These are phyloP conservation scores for Neopestalotiopsis sp. DNA, from an alignment of 2,329 filamentous ascomycete genomes.

Conservation along the genomic window DNA sequence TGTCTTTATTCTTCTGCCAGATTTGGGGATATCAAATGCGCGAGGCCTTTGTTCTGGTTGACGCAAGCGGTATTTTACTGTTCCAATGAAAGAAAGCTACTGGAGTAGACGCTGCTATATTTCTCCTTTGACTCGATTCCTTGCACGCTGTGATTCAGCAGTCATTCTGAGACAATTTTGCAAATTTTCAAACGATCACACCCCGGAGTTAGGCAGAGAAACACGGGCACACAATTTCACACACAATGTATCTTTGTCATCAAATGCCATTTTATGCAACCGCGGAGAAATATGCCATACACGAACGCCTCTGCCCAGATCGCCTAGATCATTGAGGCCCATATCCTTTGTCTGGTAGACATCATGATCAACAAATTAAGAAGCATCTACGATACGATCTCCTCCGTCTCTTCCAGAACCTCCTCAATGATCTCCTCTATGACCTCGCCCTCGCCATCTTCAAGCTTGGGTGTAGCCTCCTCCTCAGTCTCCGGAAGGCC, in stretches of 20 bases:
- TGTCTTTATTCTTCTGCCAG: background rate
- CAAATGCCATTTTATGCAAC: constrained; percentile 16
- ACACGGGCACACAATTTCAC: background rate
- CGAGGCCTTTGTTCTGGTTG: background rate
- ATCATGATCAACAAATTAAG: constrained; percentile 8
- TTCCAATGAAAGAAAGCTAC: background rate
- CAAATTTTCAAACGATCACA: too few relatives aligned
- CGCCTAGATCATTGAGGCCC: constrained; percentile 2
- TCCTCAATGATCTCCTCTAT: constrained; percentile 92
- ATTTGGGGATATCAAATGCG: background rate
- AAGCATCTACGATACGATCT: constrained; percentile 53
- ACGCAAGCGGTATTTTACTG: background rate
- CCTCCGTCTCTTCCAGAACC: constrained; percentile 84
- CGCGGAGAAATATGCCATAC: constrained; percentile 15
- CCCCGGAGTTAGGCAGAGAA: background rate
- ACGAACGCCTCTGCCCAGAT: constrained; percentile 9
- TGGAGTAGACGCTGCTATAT: background rate
- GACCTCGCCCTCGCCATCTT: constrained; percentile 73
- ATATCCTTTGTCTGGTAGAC: constrained; percentile 9
- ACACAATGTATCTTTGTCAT: background rate
- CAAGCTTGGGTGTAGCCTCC: constrained; percentile 63
- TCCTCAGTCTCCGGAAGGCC: constrained; percentile 71
- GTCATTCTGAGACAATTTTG: too few relatives aligned
- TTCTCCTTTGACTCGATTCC: background rate
- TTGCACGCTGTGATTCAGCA: background rate